Evolutionary conservation across 768 basidiomycete species (phyloP), one percentile per base, ranked within the genome.

Genomic region (Mycena latifolia): DNA sequence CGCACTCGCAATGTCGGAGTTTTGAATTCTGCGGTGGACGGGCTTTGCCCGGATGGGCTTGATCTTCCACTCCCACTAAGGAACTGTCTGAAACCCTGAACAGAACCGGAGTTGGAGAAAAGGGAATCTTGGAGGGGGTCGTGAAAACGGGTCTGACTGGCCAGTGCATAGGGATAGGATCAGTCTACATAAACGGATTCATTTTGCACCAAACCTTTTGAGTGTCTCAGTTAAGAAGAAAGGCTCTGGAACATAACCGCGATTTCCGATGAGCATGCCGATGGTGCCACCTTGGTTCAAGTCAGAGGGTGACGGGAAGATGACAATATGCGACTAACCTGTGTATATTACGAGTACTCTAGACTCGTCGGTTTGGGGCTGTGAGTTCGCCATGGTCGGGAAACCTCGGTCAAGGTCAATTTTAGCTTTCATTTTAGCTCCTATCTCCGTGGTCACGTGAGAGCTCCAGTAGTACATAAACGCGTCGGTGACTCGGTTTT

Each of bases 301-400:
- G 37, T 28, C 24, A 37, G 46, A 9, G 7, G 43, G 52, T 25
- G 43, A 25, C 15, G 15, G 25, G 35, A 5, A 43, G 48, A 60
- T 39, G 14, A 6, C 33, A 73, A 86, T 2, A 25, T 4, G 45
- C 8, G 2, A 46, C 45, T 22, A 46, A 22, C 45, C 94, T 37
- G 95, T 95, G 80, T 95, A 95, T 29, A 96, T 90, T 63, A 96
- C 84, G 56, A 95, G 89, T n/a, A 96, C 92, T 57, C 87, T 85
- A 14, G 92, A 88, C 72, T 95, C 93, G 67, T 92, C 88, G 22
- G 85, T 77, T n/a, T 66, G 74, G 35, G 80, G 69, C 54, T 84
- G 81, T 48, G 37, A 39, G 11, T 12, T 80, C 77, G 18, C 87
- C 90, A 91, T 88, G 57, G 39, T 63, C 65, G 70, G 37, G 14